Conservation (phyloP, 768 basidiomycete species). For the Hysterangium stoloniferum region DNA sequence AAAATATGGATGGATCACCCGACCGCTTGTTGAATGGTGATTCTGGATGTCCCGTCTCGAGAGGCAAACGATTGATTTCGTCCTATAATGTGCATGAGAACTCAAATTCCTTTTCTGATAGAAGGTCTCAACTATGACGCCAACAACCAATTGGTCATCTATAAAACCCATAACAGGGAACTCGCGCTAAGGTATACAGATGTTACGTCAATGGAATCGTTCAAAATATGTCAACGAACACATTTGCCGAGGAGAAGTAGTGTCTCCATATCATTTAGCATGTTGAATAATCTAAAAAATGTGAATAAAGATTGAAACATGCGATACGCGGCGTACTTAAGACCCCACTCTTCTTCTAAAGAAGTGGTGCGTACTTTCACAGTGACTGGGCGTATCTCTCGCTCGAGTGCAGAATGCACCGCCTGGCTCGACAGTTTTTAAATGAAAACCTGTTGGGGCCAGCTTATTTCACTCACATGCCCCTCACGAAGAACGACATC, state of each 20-base stretch:
- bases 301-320: constrained; percentile 2
- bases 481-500: constrained; percentile 49
- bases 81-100: constrained; percentile 32
- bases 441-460: background rate
- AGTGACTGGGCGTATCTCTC: constrained; percentile 55
- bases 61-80: constrained; percentile 32
- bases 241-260: constrained; percentile 41
- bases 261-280: constrained; percentile 56
- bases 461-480: constrained; percentile 31
- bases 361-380: constrained; percentile 42
- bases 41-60: constrained; percentile 3
- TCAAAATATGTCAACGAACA: constrained; percentile 27
- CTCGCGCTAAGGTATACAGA: constrained; percentile 49
- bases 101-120: background rate
- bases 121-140: constrained; percentile 48
- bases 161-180: constrained; percentile 77
- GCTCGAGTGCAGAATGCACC: constrained; percentile 72
- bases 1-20: constrained; percentile 16
- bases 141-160: constrained; percentile 54
- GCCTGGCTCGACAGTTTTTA: constrained; percentile 30
- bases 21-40: constrained; percentile 2
- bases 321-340: constrained; percentile 41
- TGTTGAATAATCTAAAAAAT: constrained; percentile 54
- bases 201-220: constrained; percentile 1
- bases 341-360: constrained; percentile 68